Percentiles rank a stretch among this genome's conserved stretches.
These are phyloP conservation scores for Citrus sinensis DNA, from an alignment of 345 rosid species.

Conservation along the genomic window DVS_A1.0 CM039169.1:26276501-26277000, in stretches of 20 bases:
- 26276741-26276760: no score
- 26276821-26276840: background rate
- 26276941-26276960: background rate
- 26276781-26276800: background rate
- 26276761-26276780: no score
- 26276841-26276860: background rate
- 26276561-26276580: slow-evolving; percentile 34
- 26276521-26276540: slow-evolving; percentile 4
- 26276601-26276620: slow-evolving; percentile 19
- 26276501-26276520: slow-evolving; percentile 23
- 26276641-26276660: slow-evolving; percentile 28
- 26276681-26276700: no score
- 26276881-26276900: background rate
- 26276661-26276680: slow-evolving; percentile 19
- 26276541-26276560: background rate
- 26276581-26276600: slow-evolving; percentile 28
- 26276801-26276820: background rate
- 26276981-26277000: no score
- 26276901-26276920: background rate
- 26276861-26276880: background rate
- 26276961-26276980: slow-evolving; percentile 5
- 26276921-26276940: no score
- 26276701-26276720: no score
- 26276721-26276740: no score
- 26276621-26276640: background rate